A percentile compares a stretch with the other conserved stretches of the same genome.
These are phyloP conservation scores for Paramecium biaurelia DNA, from an alignment of 73 alveolate genomes.

Conservation along the genomic window DNA sequence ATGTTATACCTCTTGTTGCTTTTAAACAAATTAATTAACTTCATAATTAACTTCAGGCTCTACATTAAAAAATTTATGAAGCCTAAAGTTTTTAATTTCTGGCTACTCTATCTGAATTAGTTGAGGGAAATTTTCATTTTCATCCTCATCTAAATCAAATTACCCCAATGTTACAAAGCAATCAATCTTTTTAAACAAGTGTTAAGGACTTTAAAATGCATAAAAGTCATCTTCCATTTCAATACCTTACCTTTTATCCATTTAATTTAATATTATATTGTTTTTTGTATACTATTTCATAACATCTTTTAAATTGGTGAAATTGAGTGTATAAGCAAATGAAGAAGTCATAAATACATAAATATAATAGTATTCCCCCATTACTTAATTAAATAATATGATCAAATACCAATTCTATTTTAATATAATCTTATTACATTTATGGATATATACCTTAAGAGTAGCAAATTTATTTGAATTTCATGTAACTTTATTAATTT, in stretches of 20 bases:
- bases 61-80: not conserved
- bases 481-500: not conserved
- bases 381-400: not conserved
- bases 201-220: not conserved
- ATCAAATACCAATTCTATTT: not conserved
- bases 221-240: not conserved
- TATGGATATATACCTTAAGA: too few species aligned
- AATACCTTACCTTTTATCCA: constrained; percentile 22
- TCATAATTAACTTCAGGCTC: not conserved
- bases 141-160: constrained; percentile 11
- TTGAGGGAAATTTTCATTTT: not conserved
- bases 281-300: not conserved
- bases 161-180: constrained; percentile 10
- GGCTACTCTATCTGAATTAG: not conserved
- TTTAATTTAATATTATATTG: not conserved
- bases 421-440: not conserved
- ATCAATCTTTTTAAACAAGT: not conserved
- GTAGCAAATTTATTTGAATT: not conserved
- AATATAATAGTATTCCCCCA: not conserved
- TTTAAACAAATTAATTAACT: constrained; percentile 8
- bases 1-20: not conserved
- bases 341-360: not conserved
- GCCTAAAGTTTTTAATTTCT: not conserved
- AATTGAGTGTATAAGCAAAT: not conserved
- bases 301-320: not conserved